phyloP scores from a whole-genome alignment of 306 rosid species.

The Trifolium subterraneum region DNA sequence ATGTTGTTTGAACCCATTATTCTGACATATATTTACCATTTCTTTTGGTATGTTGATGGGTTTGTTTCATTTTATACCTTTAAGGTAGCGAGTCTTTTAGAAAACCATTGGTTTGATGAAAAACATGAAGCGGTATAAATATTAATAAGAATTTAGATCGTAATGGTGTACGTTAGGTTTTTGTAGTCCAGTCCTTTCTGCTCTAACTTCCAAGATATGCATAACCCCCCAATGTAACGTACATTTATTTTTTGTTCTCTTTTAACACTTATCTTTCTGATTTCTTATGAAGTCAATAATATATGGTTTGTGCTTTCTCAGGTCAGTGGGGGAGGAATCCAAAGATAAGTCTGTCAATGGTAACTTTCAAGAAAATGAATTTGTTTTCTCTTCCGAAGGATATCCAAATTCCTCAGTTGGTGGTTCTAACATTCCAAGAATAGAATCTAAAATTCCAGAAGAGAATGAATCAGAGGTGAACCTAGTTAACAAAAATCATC shows the following conservation, averaged over 20 bases:
- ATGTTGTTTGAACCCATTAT: conserved; percentile 11
- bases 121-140: conserved; percentile 24
- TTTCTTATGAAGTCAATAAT: conserved; percentile 29
- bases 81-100: conserved; percentile 19
- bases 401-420: conserved; percentile 49
- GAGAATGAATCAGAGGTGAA: conserved; percentile 46
- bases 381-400: conserved; percentile 53
- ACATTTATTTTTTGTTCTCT: conserved; percentile 12
- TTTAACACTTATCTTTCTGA: conserved; percentile 31
- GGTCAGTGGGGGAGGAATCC: conserved; percentile 58
- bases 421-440: conserved; percentile 45
- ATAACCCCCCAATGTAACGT: conserved; percentile 24
- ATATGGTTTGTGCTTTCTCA: conserved; percentile 46
- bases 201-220: conserved; percentile 27
- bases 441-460: conserved; percentile 55
- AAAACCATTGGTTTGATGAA: conserved; percentile 20
- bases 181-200: conserved; percentile 11
- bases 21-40: neutral
- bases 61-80: conserved; percentile 18
- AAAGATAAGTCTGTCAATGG: conserved; percentile 41
- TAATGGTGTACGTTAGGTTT: conserved; percentile 1
- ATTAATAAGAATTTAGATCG: conserved; percentile 22
- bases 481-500: conserved; percentile 42
- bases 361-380: conserved; percentile 54
- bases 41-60: conserved; percentile 21